Base-by-base conservation (phyloP, 2,329 filamentous ascomycete genomes). In the Ceratocystis colombiana region DNA sequence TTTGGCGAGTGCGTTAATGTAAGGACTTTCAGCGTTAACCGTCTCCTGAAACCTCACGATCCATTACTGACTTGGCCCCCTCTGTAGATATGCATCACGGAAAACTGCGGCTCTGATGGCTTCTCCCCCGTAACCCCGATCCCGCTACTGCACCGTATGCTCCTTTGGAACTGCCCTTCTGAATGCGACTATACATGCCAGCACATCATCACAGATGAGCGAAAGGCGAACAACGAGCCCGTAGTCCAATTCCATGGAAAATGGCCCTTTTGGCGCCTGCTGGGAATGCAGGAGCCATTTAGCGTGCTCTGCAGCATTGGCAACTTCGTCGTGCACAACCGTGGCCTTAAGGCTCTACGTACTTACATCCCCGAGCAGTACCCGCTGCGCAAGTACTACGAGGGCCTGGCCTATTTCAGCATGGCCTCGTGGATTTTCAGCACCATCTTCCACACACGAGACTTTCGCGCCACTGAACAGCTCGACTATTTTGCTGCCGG, bases 141-240 rank as follows among this genome's bases (percentile, higher is more conserved):
- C 70, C 87, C 94, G 69, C 75, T 96, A 71, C 84, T 89, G 76
- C 91, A 88, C 74, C 89, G 89, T 69, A 81, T 97, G 71, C 86
- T 97, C 73, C 79, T 96, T 75, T 99, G 94, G 94, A 86, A 85
- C 74, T 99, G 94, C 78, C 84, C 88, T 69, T 82, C 88, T 73
- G 93, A 99, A 82, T 99, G 94, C 84, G 92, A 99, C 80, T 96
- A 99, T 79, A 88, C 89, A 68, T 99, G 94, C 80, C 94, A 99
- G 76, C 93, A 96, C 80, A 88, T 96, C 74, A 82, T 95, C 68
- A 97, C 94, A 66, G 77, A 84, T 71, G 77, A 78, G 67, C 90
- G 93, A 69, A 77, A 91, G 70, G 78, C 83, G 30, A 79, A 82
- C 69, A 82, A 84, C 68, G 83, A 84, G 37, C 82, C 86, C 10